Evolutionary conservation across 202 grass and related monocot species (phyloP), one percentile per base, ranked within the genome.

Genomic region (Eragrostis tef): DNA sequence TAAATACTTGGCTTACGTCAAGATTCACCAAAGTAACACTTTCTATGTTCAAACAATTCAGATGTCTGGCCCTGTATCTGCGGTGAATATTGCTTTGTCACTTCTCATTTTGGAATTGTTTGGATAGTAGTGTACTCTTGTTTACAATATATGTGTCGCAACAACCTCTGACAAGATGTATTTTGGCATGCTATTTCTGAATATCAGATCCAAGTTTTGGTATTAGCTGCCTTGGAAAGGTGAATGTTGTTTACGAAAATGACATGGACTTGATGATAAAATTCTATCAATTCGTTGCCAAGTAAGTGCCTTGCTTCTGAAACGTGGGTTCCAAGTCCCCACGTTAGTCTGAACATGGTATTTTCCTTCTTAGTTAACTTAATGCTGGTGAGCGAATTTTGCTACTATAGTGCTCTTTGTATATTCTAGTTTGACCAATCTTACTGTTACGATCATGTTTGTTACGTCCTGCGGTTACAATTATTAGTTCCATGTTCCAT

Each of bases 201-300:
- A 84, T 64, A 63, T 65, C 90, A 97, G 90, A 93, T 97, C 93
- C 93, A 81, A 81, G 88, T 79, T 86, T 93, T 82, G 90, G 90
- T 61, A 97, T 97, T 72, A 74, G 82, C 41, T 97, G 84, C 88
- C 79, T 97, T 27, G 93, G 93, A 78, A 97, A 91, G 73, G 86
- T 93, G 54, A 97, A 91, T 14, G 12, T 65, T 58, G 43, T 93
- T 63, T 97, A 86, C 46, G 86, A 91, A 73, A 93, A 86, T 83
- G 86, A 97, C 88, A 97, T 84, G 86, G 90, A 93, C 20, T 75
- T 97, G 79, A 93, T 97, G 93, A 81, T 93, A 77, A 87, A 91
- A 68, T 93, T 91, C 84, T 93, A 91, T 56, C 88, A 86, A 7
- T 97, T 97, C 84, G 88, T 97, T 89, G 90, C 90, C 44, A 97